Evolutionary conservation across 495 filamentous ascomycete genomes (phyloP), one percentile per base, ranked within the genome.

Genomic region (Opeltia flavorubescens): DNA sequence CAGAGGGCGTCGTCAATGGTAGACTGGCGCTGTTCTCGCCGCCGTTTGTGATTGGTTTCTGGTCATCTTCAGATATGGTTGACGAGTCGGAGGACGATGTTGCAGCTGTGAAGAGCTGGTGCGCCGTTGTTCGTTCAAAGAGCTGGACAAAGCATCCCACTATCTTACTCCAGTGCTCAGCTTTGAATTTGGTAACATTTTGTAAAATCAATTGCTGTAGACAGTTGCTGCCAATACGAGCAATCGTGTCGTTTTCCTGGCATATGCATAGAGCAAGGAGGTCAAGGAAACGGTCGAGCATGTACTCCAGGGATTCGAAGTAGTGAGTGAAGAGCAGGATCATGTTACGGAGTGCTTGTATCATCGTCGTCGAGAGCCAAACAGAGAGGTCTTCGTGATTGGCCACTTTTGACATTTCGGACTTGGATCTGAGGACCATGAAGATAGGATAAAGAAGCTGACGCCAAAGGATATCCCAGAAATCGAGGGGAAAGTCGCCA

Each of bases 311-410:
- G 0, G 86, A 75, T 47, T 94, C 86, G 54, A 96, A 99, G 63
- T 95, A 96, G 62, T 99, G 91, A 0, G 91, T 99, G 59, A 99
- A 96, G 21, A 99, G 76, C 0, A 83, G 88, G 55, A 99, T 95
- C 83, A 99, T 94, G 64, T 95, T 96, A 40, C 91, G 78, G 51
- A 99, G 66, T 13, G 91, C 91, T 62, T 99, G 91, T 38, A 99
- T 99, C 88, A 99, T 96, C 17, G 91, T 99, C 0, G 91, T 99
- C 11, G 88, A 95, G 28, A 99, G 72, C 91, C 91, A 99, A n/a
- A 99, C 91, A 1, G 89, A 95, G 17, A 95, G 71, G 54, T 95
- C 88, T 59, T 99, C 91, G 52, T 94, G 88, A 49, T 86, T 95
- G 3, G 86, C 74, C 15, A 86, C 84, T 55, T 95, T 94, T 42